phyloP scores from a whole-genome alignment of 2,329 filamentous ascomycete genomes.

The Colletotrichum eleusines region DNA sequence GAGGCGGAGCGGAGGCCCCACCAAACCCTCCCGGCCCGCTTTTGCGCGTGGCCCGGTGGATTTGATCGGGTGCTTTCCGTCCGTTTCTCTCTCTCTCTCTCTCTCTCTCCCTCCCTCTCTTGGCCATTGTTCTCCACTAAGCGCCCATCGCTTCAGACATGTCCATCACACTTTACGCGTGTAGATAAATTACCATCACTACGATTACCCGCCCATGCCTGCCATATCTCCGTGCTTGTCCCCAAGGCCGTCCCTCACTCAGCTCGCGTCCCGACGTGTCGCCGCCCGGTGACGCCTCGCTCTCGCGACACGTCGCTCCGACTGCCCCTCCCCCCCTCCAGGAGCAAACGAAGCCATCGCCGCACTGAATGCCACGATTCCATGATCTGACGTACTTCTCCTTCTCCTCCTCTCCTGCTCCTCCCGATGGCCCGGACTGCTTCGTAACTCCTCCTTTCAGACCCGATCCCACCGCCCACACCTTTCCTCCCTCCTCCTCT shows the following conservation, averaged over 20 bases:
- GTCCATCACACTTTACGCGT: no score
- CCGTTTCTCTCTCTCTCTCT: not conserved
- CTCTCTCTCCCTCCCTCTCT: not conserved
- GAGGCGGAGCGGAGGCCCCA: not conserved
- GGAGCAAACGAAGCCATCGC: not conserved
- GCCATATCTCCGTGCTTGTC: no score
- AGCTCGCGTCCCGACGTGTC: not conserved
- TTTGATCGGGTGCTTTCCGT: conserved; percentile 40
- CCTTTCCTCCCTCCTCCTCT: not conserved
- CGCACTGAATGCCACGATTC: not conserved
- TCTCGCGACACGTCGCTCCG: conserved; percentile 8
- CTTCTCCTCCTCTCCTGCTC: not conserved
- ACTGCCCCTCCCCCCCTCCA: not conserved
- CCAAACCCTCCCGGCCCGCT: not conserved
- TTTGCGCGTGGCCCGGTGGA: conserved; percentile 22
- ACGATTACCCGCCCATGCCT: no score
- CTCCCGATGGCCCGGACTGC: not conserved
- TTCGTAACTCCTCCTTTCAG: no score
- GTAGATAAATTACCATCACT: no score
- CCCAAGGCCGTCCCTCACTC: no score
- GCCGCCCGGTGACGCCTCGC: conserved; percentile 14
- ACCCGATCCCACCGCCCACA: not conserved
- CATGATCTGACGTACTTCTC: not conserved
- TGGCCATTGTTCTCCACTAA: not conserved
- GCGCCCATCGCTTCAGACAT: not conserved